Percentiles rank a stretch among this genome's conserved stretches.
Evolutionary conservation across 148 eudicot species (phyloP).

Genomic region (Fagopyrum esculentum): DNA sequence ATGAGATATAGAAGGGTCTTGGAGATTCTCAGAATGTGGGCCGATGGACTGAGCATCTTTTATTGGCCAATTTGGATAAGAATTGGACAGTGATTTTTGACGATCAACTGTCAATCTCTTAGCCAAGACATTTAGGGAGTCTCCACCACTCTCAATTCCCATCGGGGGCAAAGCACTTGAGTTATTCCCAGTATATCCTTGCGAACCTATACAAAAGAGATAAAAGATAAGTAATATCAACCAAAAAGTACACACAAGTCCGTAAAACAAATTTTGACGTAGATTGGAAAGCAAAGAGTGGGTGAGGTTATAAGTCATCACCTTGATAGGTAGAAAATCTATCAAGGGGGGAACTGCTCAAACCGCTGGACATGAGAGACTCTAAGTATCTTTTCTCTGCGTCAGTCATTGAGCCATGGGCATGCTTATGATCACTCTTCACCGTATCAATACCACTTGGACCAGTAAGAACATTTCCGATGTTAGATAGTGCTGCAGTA

Average conservation of each 20-base stretch:
- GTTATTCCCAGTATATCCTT: constrained; percentile 50
- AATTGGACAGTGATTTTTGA: constrained; percentile 39
- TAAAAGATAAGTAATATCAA: no score
- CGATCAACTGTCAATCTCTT: constrained; percentile 58
- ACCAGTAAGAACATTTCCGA: constrained; percentile 40
- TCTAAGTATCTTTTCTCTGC: constrained; percentile 80
- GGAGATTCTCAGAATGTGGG: constrained; percentile 34
- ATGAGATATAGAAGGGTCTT: constrained; percentile 37
- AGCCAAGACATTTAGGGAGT: constrained; percentile 52
- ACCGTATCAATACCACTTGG: constrained; percentile 33
- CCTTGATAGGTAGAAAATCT: constrained; percentile 66
- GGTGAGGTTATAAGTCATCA: constrained; percentile 15
- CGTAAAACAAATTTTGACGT: not conserved
- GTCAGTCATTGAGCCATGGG: constrained; percentile 42
- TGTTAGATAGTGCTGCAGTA: constrained; percentile 32
- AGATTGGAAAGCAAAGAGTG: not conserved
- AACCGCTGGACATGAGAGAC: constrained; percentile 70
- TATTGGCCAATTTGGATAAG: constrained; percentile 55
- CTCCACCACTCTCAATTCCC: constrained; percentile 55
- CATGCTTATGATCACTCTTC: constrained; percentile 43
- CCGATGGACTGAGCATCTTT: constrained; percentile 36
- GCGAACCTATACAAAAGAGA: constrained; percentile 47
- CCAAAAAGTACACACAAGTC: no score
- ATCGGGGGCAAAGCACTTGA: constrained; percentile 32
- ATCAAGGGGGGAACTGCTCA: constrained; percentile 36